phyloP scores from a whole-genome alignment of 495 filamentous ascomycete species.

The Penicillium egyptiacum region DNA sequence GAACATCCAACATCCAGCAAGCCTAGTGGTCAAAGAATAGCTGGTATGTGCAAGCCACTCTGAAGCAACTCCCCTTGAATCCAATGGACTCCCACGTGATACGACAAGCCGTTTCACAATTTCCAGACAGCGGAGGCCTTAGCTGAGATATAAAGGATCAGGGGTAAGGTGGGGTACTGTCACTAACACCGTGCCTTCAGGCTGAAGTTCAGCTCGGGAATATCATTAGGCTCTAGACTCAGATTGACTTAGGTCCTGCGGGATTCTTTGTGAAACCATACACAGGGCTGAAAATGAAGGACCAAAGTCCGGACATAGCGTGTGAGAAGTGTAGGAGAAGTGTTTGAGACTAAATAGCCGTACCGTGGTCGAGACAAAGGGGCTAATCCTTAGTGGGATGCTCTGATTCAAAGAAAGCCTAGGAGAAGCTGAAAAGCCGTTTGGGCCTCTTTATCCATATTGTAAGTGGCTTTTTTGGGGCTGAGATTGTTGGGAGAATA shows the following conservation, averaged over 20 bases:
- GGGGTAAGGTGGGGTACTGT: neutral
- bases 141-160: constrained; percentile 8
- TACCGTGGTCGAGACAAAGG: constrained; percentile 2
- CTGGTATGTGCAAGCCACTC: neutral
- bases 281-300: neutral
- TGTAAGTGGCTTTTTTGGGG: neutral
- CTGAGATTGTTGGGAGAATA: neutral
- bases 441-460: neutral
- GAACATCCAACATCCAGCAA: neutral
- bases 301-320: neutral
- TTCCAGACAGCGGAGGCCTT: constrained; percentile 1
- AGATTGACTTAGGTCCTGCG: constrained; percentile 1
- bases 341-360: constrained; percentile 1
- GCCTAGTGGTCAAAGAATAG: neutral
- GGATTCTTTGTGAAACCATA: neutral
- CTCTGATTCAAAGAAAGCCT: neutral
- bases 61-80: neutral
- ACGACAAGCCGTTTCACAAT: constrained; percentile 9
- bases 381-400: neutral
- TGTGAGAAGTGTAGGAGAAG: neutral
- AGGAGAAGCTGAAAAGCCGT: too few relatives aligned
- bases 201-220: neutral
- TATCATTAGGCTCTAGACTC: constrained; percentile 6
- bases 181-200: neutral
- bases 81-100: constrained; percentile 4